These are phyloP conservation scores for Leishmania aethiopica DNA, from an alignment of 208 protist species.

Conservation along the genomic window DNA sequence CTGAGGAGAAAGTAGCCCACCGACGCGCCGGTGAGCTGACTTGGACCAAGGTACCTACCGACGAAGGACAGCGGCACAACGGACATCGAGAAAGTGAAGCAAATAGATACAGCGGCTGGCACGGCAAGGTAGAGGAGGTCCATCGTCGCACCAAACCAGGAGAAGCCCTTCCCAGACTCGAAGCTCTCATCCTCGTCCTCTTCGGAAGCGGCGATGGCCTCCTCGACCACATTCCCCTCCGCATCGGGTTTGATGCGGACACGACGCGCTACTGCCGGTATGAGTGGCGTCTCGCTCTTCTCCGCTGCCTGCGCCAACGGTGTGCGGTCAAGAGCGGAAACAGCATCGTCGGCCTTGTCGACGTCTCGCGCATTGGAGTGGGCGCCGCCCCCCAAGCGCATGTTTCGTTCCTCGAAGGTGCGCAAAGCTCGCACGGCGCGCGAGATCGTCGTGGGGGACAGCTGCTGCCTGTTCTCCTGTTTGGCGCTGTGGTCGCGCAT, in stretches of 20 bases:
- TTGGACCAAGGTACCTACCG: slow-evolving; percentile 70
- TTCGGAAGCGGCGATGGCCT: slow-evolving; percentile 19
- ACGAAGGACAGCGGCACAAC: slow-evolving; percentile 80
- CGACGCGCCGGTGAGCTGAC: slow-evolving; percentile 67
- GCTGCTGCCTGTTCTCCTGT: slow-evolving; percentile 19
- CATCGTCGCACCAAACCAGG: slow-evolving; percentile 41
- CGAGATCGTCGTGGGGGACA: slow-evolving; percentile 55
- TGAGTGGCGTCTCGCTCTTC: not conserved
- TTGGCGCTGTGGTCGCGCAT: slow-evolving; percentile 40
- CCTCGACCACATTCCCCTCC: slow-evolving; percentile 24
- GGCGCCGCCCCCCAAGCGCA: slow-evolving; percentile 40
- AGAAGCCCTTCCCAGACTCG: slow-evolving; percentile 44
- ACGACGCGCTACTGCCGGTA: slow-evolving; percentile 10
- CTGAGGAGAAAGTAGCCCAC: slow-evolving; percentile 85
- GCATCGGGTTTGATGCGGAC: slow-evolving; percentile 49
- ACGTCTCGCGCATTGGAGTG: slow-evolving; percentile 36
- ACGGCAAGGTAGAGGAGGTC: slow-evolving; percentile 69
- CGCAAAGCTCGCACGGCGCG: slow-evolving; percentile 37
- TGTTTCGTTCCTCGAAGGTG: slow-evolving; percentile 48
- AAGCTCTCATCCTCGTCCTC: slow-evolving; percentile 33
- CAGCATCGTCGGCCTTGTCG: slow-evolving; percentile 20
- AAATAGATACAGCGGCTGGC: slow-evolving; percentile 72
- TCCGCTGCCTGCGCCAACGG: slow-evolving; percentile 34
- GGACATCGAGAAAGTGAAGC: slow-evolving; percentile 81
- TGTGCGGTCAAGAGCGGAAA: slow-evolving; percentile 37